Base-by-base conservation (phyloP, 1,284 basidiomycete species). In the Ganoderma boninense region DNA sequence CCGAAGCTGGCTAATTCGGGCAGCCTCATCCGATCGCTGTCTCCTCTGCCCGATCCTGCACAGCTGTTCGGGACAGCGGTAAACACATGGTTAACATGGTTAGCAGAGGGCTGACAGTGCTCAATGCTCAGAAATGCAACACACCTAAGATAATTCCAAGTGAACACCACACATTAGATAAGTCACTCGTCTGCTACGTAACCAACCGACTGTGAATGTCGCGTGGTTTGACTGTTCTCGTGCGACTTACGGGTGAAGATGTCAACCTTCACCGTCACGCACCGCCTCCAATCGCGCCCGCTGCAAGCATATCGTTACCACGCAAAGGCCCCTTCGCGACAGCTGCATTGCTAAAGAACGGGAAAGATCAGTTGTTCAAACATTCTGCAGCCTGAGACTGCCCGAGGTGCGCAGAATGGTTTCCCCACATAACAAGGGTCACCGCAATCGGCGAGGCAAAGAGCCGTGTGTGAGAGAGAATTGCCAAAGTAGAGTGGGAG, bases 21-120 rank as follows among this genome's bases (percentile, higher is more conserved):
- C 40, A 62, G 60, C 42, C 38, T 43, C 38, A n/a, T 6, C 40
- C 60, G 60, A 62, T 62, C 60, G 40, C 23, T 18, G 23, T 40
- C 60, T 62, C 23, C 20, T 40, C 57, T 18, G 57, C 35, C 57
- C 18, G 18, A n/a, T 40, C 38, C 43, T 16, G 54, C 54, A 18
- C 10, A 38, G 40, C 23, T 42, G 23, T 42, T 62, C 60, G 35
- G 38, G 38, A 62, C 23, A 43, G 20, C 13, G 38, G 59, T 23
- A 59, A 20, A 59, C 57, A 26, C 49, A 26, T 52, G 49, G 23
- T 52, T 26, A 14, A 26, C 49, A 26, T 52, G 49, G 23, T 52
- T 26, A 14, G 23, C 23, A 26, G 23, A 52, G 23, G 49, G 13
- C 49, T 52, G 49, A 52, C 3, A 26, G 49, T 26, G 13, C 49